Evolutionary conservation across 2,329 filamentous ascomycete genomes (phyloP).

Genomic region (Cylindrodendrum hubeiense): DNA sequence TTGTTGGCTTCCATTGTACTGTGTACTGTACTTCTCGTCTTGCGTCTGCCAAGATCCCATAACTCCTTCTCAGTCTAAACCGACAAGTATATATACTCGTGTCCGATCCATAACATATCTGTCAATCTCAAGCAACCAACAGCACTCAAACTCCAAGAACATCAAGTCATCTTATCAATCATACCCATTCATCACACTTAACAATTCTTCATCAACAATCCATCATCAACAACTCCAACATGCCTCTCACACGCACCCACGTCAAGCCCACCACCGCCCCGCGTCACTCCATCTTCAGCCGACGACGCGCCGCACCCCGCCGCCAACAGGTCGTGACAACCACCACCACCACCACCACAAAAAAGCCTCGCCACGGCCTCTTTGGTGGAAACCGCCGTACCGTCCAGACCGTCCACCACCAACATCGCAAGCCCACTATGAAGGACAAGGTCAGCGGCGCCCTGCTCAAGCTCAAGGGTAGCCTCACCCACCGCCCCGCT

Average conservation of each 20-base stretch:
- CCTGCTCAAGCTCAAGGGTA: constrained; percentile 79
- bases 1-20: not conserved
- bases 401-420: constrained; percentile 64
- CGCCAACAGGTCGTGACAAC: constrained; percentile 45
- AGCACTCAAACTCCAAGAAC: not conserved
- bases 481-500: constrained; percentile 75
- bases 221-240: constrained; percentile 36
- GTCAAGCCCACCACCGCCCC: constrained; percentile 36
- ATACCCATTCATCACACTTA: constrained; percentile 15
- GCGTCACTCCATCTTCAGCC: constrained; percentile 44
- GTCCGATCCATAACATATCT: not conserved
- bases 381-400: constrained; percentile 52
- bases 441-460: constrained; percentile 85
- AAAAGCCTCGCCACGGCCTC: constrained; percentile 56
- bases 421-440: constrained; percentile 75
- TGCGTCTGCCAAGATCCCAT: not conserved
- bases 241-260: constrained; percentile 48
- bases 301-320: constrained; percentile 40
- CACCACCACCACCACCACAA: constrained; percentile 58
- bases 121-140: not conserved
- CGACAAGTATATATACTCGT: constrained; percentile 18
- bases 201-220: constrained; percentile 6
- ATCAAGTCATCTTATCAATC: not conserved
- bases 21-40: not conserved
- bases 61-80: not conserved